These are phyloP conservation scores for Nitzschia palea DNA, from an alignment of 108 stramenopile genomes.

Conservation along the genomic window DNA sequence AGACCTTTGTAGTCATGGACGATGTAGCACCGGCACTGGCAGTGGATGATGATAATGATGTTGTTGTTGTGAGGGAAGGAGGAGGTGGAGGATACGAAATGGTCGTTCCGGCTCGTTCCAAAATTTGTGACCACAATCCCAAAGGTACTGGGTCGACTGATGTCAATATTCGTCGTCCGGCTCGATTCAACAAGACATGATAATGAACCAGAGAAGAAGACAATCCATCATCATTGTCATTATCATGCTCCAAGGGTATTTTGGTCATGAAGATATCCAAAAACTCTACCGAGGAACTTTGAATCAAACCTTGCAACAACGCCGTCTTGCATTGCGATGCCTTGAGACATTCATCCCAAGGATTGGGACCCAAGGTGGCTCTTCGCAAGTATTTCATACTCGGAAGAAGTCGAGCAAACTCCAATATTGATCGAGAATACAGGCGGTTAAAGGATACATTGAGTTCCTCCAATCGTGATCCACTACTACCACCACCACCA, in stretches of 20 bases:
- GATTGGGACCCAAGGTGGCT: constrained; percentile 1
- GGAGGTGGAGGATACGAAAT: no score
- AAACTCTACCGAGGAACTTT: constrained; percentile 13
- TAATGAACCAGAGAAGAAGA: constrained; percentile 3
- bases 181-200: constrained; percentile 5
- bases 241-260: neutral
- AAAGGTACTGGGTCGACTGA: neutral
- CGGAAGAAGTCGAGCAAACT: constrained; percentile 4
- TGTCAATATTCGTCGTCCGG: constrained; percentile 9
- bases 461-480: neutral
- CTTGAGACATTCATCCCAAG: neutral
- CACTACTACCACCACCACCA: neutral
- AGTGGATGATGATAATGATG: neutral
- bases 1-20: neutral
- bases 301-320: neutral
- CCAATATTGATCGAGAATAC: neutral
- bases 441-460: constrained; percentile 13
- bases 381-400: neutral
- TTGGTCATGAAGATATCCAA: constrained; percentile 9
- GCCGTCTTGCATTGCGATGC: neutral
- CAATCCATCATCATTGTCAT: no score
- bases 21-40: neutral
- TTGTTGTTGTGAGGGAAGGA: no score
- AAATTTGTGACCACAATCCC: constrained; percentile 9
- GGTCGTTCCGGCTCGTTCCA: constrained; percentile 12